These are phyloP conservation scores for Coniosporium apollinis DNA, from an alignment of 495 filamentous ascomycete genomes.

Conservation along the genomic window DNA sequence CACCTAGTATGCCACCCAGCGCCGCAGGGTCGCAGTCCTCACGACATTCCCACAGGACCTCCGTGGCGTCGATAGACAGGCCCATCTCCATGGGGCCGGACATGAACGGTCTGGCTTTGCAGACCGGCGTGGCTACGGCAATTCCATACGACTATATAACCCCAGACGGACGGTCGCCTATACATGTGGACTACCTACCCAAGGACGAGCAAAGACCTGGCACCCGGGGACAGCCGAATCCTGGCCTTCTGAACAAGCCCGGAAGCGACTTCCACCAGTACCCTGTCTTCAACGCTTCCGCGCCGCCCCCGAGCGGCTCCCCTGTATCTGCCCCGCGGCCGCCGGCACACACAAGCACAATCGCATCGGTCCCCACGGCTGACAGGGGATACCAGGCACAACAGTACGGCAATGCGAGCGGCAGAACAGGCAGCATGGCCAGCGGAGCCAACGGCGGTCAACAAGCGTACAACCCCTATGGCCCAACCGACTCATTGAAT, in stretches of 20 bases:
- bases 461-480: constrained; percentile 58
- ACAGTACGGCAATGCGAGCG: too few relatives aligned
- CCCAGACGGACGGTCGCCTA: constrained; percentile 48
- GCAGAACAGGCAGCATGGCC: too few relatives aligned
- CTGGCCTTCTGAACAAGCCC: constrained; percentile 65
- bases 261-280: constrained; percentile 81
- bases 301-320: constrained; percentile 16
- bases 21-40: constrained; percentile 56
- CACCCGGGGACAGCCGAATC: constrained; percentile 50
- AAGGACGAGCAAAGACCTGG: constrained; percentile 46
- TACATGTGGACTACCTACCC: constrained; percentile 60
- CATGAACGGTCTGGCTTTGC: constrained; percentile 45
- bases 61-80: constrained; percentile 55
- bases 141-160: constrained; percentile 75
- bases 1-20: constrained; percentile 34
- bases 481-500: constrained; percentile 47
- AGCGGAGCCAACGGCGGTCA: too few relatives aligned
- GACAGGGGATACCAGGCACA: too few relatives aligned
- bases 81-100: constrained; percentile 32
- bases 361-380: too few relatives aligned
- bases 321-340: constrained; percentile 4
- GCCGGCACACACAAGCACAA: constrained; percentile 23
- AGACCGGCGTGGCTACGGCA: constrained; percentile 72
- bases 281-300: constrained; percentile 47
- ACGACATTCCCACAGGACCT: constrained; percentile 63